Evolutionary conservation across 108 stramenopile genomes (phyloP), one percentile per base, ranked within the genome.

Genomic region (Cyclotella kingstonii): DNA sequence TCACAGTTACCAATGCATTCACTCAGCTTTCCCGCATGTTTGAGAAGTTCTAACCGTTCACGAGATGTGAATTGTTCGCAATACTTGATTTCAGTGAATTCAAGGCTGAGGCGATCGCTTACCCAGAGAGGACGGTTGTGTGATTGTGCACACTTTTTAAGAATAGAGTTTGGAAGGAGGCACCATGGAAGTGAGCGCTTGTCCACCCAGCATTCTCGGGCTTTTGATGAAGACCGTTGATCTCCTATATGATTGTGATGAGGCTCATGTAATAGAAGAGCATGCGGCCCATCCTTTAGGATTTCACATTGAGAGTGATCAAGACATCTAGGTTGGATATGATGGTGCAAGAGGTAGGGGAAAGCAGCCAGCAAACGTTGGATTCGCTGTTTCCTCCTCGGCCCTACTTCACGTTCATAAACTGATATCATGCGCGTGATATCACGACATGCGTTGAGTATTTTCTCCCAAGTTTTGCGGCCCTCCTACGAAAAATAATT

Each of bases 401-500:
- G 29, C 14, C 91, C 89, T 17, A 95, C 51, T 30, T 86, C 81
- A 14, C 53, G 54, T 36, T 74, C 67, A 69, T 92, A 95, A 23
- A 95, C 72, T 5, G 47, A 50, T 14, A 71, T 57, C 81, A 91
- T 76, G 29, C 94, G 73, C 18, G 87, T 84, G 23, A 92, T 45
- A 59, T 94, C 89, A 4, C 95, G 76, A 21, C 78, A 66, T 6
- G 60, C 61, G 68, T 71, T 73, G 39, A 82, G 60, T 21, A 95
- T 64, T 36, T 82, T 67, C 58, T 92, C 87, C 92, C 92, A 95
- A 18, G 91, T 86, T 61, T 85, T 83, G 38, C 92, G 78, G 43
- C 95, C 95, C 60, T 95, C 95, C 81, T 81, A 78, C 52, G 46
- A 45, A 72, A 63, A 7, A 5, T 19, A 17, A 31, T 23, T 31